These are phyloP conservation scores for Polymyxa betae DNA, from an alignment of 208 protist genomes.

Conservation along the genomic window DNA sequence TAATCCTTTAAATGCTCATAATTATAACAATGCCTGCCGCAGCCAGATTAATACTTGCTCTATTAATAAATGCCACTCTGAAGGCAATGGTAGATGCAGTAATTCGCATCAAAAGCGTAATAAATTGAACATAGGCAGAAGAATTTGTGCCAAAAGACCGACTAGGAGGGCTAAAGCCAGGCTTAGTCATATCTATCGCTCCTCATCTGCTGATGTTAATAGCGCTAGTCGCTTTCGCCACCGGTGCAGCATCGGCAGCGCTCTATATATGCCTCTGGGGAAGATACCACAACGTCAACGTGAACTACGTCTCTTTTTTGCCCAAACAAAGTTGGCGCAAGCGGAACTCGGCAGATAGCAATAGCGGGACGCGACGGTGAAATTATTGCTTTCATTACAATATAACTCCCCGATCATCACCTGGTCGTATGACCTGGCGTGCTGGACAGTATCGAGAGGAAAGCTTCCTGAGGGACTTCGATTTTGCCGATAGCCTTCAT, in stretches of 20 bases:
- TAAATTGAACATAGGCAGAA: neutral
- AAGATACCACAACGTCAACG: neutral
- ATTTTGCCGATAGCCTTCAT: slow-evolving; percentile 59
- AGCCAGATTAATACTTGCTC: too few species aligned
- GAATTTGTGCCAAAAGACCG: slow-evolving; percentile 20
- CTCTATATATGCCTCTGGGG: neutral
- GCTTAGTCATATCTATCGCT: neutral
- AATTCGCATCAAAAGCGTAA: too few species aligned
- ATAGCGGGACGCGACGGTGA: neutral
- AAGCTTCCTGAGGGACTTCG: slow-evolving; percentile 48
- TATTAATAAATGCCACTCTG: too few species aligned
- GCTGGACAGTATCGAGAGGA: slow-evolving; percentile 36
- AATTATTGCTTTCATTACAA: slow-evolving; percentile 10
- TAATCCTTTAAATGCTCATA: too few species aligned
- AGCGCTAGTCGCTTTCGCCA: neutral
- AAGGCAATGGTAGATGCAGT: too few species aligned
- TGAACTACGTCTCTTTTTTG: neutral
- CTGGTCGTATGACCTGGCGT: too few species aligned
- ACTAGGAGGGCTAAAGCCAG: neutral
- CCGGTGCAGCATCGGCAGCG: neutral
- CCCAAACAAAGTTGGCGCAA: slow-evolving; percentile 45
- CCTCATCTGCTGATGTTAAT: neutral
- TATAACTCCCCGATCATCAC: too few species aligned
- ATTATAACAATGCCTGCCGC: too few species aligned
- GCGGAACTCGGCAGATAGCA: neutral